Percentiles rank a stretch among this genome's conserved stretches.
These are phyloP conservation scores for Pyracantha coccinea DNA, from an alignment of 331 rosid genomes.

Conservation along the genomic window DNA sequence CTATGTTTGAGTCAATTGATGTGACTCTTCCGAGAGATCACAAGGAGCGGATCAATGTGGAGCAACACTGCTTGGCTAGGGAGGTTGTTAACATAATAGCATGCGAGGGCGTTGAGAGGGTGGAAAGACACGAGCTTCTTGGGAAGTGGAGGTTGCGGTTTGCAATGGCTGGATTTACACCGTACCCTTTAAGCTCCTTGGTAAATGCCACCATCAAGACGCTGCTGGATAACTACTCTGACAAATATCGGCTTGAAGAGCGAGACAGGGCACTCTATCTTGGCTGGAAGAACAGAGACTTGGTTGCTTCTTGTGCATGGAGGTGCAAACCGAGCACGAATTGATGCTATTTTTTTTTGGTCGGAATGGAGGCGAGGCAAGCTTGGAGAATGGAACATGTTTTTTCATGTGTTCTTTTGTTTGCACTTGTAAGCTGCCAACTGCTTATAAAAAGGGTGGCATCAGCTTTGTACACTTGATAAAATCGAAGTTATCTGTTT, in stretches of 20 bases:
- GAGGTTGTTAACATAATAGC: conserved; percentile 92
- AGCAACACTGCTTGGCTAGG: conserved; percentile 95
- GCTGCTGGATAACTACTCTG: conserved; percentile 64
- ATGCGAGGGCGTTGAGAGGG: conserved; percentile 89
- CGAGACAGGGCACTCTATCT: conserved; percentile 77
- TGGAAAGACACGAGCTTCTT: conserved; percentile 81
- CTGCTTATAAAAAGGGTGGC: neutral
- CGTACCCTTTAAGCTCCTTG: conserved; percentile 82
- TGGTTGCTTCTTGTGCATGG: conserved; percentile 99
- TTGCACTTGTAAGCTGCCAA: conserved; percentile 8
- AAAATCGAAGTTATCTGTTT: no score
- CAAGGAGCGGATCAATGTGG: conserved; percentile 80
- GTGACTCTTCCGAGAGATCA: conserved; percentile 67
- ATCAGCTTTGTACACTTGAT: no score
- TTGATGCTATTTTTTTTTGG: neutral
- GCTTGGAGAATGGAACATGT: neutral
- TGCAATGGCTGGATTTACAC: conserved; percentile 89
- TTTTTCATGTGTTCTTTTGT: neutral
- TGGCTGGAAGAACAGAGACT: conserved; percentile 95
- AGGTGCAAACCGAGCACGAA: conserved; percentile 29
- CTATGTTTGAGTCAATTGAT: conserved; percentile 94
- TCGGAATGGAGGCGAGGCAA: neutral
- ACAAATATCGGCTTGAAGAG: conserved; percentile 73
- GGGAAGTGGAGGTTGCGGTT: conserved; percentile 92
- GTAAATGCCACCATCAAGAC: conserved; percentile 86